Percentiles rank a stretch among this genome's conserved stretches.
Conservation (phyloP, 768 basidiomycete genomes). For the Daedaleopsis nitida region DNA sequence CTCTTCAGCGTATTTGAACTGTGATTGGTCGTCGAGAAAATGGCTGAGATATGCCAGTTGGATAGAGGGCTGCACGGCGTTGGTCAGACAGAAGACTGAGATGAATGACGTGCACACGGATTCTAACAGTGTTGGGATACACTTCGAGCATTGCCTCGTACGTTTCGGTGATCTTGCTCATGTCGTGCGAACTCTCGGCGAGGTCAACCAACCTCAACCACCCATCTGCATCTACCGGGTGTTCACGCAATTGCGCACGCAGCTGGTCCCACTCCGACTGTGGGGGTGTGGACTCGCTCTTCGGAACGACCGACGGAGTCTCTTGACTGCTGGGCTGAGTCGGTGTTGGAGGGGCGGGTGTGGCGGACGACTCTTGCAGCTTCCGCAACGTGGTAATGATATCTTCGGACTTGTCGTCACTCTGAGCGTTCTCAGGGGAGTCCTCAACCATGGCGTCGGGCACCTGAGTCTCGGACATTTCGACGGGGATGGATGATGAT, state of each 20-base stretch:
- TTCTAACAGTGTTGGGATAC: slow-evolving; percentile 85
- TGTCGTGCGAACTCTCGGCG: slow-evolving; percentile 75
- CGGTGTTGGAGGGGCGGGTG: slow-evolving; percentile 17
- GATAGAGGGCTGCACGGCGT: slow-evolving; percentile 60
- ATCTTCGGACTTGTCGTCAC: slow-evolving; percentile 36
- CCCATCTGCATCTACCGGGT: slow-evolving; percentile 73
- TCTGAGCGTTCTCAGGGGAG: background rate
- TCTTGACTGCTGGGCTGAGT: slow-evolving; percentile 27
- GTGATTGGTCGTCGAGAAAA: slow-evolving; percentile 61
- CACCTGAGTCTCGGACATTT: slow-evolving; percentile 17
- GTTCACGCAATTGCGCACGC: slow-evolving; percentile 61
- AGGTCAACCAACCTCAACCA: slow-evolving; percentile 79
- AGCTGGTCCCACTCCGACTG: slow-evolving; percentile 71
- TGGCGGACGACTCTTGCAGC: slow-evolving; percentile 30
- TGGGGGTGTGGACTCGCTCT: slow-evolving; percentile 18
- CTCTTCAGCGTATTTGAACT: slow-evolving; percentile 77
- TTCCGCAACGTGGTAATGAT: slow-evolving; percentile 38
- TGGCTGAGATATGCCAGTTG: slow-evolving; percentile 86
- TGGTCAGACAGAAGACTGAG: slow-evolving; percentile 21
- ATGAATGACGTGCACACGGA: slow-evolving; percentile 26
- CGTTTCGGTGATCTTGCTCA: slow-evolving; percentile 76
- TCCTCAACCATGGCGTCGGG: background rate
- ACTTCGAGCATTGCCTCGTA: slow-evolving; percentile 83
- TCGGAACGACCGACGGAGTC: background rate
- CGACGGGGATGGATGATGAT: slow-evolving; percentile 2